Conservation (phyloP, 768 basidiomycete genomes). For the Rhizopogon vesiculosus region DNA sequence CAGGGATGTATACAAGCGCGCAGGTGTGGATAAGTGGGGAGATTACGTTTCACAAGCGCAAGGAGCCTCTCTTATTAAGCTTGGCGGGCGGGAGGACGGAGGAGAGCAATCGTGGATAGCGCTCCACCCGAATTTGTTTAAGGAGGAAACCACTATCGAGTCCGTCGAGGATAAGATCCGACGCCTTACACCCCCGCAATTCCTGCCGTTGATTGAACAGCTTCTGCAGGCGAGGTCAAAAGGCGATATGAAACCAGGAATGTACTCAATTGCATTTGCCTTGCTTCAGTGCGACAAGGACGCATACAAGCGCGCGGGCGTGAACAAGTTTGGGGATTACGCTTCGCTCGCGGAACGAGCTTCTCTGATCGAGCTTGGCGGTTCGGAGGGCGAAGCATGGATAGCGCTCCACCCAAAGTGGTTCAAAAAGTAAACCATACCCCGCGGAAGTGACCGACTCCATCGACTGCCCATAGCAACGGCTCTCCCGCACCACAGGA, state of each 20-base stretch:
- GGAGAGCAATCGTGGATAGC: conserved; percentile 18
- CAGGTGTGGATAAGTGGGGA: conserved; percentile 20
- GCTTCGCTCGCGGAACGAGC: conserved; percentile 19
- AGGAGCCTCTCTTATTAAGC: conserved; percentile 20
- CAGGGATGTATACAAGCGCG: conserved; percentile 19
- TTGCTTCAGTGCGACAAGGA: conserved; percentile 25
- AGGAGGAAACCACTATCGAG: background rate
- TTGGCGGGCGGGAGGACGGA: conserved; percentile 9
- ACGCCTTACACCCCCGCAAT: conserved; percentile 19
- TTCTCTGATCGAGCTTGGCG: conserved; percentile 25
- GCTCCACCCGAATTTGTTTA: conserved; percentile 15
- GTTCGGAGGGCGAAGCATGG: conserved; percentile 16
- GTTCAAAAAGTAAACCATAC: background rate
- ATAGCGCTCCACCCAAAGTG: conserved; percentile 5
- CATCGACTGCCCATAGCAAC: background rate
- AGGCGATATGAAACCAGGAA: conserved; percentile 30
- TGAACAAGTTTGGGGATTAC: conserved; percentile 23
- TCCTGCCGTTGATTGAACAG: conserved; percentile 23
- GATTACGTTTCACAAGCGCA: conserved; percentile 25
- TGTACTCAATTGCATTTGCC: conserved; percentile 35
- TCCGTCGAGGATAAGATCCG: conserved; percentile 16
- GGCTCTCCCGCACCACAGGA: background rate
- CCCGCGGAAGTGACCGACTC: too few species aligned
- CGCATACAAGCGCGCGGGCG: conserved; percentile 21
- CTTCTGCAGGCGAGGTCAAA: conserved; percentile 21